Conservation (phyloP, 331 rosid genomes). For the Phaseolus coccineus region DNA sequence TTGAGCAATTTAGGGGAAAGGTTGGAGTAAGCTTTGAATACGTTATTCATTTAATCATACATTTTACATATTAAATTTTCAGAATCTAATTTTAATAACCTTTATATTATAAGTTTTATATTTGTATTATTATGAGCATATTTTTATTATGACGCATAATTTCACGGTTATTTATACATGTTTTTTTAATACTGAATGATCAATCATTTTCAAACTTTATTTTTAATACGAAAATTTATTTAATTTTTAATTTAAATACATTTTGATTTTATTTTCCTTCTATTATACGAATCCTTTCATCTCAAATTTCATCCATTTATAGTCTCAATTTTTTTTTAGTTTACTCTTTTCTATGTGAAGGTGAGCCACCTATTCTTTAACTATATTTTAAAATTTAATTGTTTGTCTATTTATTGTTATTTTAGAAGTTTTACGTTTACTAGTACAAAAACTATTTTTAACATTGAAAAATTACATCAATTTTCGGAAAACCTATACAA, state of each 20-base stretch:
- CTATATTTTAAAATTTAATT: background rate
- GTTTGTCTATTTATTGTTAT: background rate
- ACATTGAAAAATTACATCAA: background rate
- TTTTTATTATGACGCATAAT: background rate
- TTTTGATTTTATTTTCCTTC: background rate
- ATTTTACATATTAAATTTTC: background rate
- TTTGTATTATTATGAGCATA: background rate
- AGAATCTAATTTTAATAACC: background rate
- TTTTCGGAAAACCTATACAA: background rate
- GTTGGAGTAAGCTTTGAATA: background rate
- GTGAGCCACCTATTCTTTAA: background rate
- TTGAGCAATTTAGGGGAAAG: background rate
- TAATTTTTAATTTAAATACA: background rate
- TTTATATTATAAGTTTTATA: background rate
- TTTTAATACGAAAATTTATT: too few species aligned
- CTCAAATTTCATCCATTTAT: background rate
- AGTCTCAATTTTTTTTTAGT: background rate
- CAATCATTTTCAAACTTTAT: background rate
- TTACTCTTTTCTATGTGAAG: background rate
- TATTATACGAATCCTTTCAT: background rate
- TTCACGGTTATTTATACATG: background rate
- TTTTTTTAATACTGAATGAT: background rate
- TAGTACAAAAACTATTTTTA: background rate
- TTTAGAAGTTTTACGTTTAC: background rate
- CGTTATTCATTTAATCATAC: background rate